phyloP scores from a whole-genome alignment of 2,329 filamentous ascomycete genomes.

The Neopestalotiopsis sp. region DNA sequence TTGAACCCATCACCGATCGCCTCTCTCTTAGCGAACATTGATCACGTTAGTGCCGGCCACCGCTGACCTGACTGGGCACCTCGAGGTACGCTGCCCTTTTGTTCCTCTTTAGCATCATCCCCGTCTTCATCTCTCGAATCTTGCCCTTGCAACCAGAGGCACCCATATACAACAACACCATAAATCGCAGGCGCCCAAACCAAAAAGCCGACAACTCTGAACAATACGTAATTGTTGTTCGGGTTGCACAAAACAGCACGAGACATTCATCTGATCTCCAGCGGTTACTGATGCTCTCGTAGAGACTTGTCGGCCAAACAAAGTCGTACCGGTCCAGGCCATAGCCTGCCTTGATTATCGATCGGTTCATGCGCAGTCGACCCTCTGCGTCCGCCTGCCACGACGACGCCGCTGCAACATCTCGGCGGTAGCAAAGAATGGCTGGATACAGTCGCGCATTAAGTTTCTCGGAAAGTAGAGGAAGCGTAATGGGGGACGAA shows the following conservation, averaged over 20 bases:
- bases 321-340: neutral
- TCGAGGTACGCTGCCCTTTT: conserved; percentile 6
- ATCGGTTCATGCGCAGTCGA: neutral
- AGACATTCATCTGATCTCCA: conserved; percentile 13
- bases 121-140: neutral
- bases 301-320: neutral
- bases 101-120: neutral
- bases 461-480: conserved; percentile 67
- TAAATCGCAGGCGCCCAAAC: neutral
- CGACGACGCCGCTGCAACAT: conserved; percentile 1
- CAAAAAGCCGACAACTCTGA: neutral
- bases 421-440: conserved; percentile 36
- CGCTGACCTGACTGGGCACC: neutral
- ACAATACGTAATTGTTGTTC: neutral
- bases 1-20: conserved; percentile 10
- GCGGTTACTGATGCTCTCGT: conserved; percentile 11
- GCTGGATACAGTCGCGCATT: conserved; percentile 54
- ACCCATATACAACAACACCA: neutral
- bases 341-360: neutral
- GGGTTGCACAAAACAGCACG: conserved; percentile 6
- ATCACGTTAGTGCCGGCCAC: neutral
- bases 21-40: neutral
- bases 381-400: neutral
- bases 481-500: conserved; percentile 63
- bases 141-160: neutral